Percentiles rank a stretch among this genome's conserved stretches.
These are phyloP conservation scores for Globisporangium yorkense DNA, from an alignment of 352 stramenopile species.

Conservation along the genomic window DNA sequence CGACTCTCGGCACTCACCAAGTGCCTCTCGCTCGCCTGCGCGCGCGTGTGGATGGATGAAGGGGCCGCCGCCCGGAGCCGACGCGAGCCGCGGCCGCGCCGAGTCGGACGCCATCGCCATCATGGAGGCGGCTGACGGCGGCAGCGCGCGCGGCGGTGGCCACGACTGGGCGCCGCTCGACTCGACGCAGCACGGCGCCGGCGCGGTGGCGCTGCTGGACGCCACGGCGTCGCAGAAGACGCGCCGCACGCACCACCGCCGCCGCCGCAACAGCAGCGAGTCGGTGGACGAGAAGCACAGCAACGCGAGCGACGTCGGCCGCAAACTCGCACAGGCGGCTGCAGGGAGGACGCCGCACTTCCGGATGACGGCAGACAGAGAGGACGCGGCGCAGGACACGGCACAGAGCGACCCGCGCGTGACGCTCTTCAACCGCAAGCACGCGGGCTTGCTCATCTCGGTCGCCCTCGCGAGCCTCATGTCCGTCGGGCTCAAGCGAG, in stretches of 20 bases:
- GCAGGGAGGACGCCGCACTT: neutral
- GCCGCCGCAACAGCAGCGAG: neutral
- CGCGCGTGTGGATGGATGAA: slow-evolving; percentile 4
- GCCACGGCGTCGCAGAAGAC: neutral
- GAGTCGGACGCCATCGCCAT: slow-evolving; percentile 13
- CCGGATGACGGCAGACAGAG: neutral
- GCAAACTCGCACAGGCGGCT: neutral
- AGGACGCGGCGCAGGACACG: neutral
- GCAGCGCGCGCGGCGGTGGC: slow-evolving; percentile 1
- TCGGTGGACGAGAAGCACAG: neutral
- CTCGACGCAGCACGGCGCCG: slow-evolving; percentile 3
- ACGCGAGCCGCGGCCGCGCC: neutral
- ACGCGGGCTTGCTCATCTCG: slow-evolving; percentile 34
- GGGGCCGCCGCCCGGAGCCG: slow-evolving; percentile 2
- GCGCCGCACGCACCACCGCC: neutral
- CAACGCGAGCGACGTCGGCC: neutral
- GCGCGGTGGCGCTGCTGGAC: neutral
- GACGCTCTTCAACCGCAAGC: slow-evolving; percentile 19
- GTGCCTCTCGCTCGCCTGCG: no score
- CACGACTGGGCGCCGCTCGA: slow-evolving; percentile 7
- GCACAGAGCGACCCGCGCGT: neutral
- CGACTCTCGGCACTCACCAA: no score
- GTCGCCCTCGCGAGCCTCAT: slow-evolving; percentile 32
- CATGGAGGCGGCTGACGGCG: slow-evolving; percentile 8
- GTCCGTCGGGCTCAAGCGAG: slow-evolving; percentile 37